phyloP scores from a whole-genome alignment of 192 early-diverging fungal genomes.

The Umbelopsis isabellina region DNA sequence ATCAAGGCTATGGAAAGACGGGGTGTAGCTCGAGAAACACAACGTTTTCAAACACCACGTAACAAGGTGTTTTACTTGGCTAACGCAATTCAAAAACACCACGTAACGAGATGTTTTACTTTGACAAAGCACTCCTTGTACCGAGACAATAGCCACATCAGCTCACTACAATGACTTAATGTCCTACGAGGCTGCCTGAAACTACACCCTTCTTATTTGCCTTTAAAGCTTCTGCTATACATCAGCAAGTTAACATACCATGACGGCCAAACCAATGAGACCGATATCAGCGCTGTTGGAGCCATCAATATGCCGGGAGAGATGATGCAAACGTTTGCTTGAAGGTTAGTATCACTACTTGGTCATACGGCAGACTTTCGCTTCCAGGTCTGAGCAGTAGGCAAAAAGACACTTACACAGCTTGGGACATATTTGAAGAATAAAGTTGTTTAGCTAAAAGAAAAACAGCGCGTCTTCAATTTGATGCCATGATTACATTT shows the following conservation, averaged over 20 bases:
- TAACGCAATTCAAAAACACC: neutral
- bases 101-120: neutral
- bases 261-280: slow-evolving; percentile 99
- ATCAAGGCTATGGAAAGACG: neutral
- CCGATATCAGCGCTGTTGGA: slow-evolving; percentile 88
- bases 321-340: slow-evolving; percentile 12
- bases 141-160: no score
- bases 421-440: slow-evolving; percentile 11
- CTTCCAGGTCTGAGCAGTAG: neutral
- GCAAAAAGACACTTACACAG: slow-evolving; percentile 1
- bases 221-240: no score
- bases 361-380: neutral
- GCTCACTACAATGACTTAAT: no score
- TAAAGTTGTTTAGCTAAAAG: slow-evolving; percentile 16
- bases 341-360: slow-evolving; percentile 11
- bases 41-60: neutral
- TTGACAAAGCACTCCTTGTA: no score
- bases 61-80: neutral
- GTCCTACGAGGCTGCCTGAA: neutral
- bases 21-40: neutral
- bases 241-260: slow-evolving; percentile 66
- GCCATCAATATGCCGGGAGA: slow-evolving; percentile 1
- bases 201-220: neutral
- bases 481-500: slow-evolving; percentile 22
- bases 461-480: slow-evolving; percentile 6